Evolutionary conservation across 2,329 filamentous ascomycete species (phyloP).

Genomic region (Aspergillus novofumigatus): DNA sequence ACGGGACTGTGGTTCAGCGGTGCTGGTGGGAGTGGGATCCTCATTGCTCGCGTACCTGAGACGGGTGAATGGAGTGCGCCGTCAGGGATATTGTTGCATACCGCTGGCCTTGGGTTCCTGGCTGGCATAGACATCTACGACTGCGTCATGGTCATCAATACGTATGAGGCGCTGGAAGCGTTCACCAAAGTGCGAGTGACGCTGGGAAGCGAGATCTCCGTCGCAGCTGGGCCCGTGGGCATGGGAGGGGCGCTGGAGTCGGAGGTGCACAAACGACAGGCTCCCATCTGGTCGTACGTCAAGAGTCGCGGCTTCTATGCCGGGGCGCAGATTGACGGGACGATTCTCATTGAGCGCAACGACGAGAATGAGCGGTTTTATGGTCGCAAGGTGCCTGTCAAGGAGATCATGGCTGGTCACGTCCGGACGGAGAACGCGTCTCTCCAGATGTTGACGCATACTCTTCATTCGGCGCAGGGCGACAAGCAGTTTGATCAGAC

Average conservation of each 20-base stretch:
- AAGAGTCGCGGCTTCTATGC: conserved; percentile 86
- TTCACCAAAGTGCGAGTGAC: conserved; percentile 76
- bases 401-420: conserved; percentile 60
- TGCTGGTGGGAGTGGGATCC: conserved; percentile 82
- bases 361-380: conserved; percentile 87
- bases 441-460: conserved; percentile 3
- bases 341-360: conserved; percentile 73
- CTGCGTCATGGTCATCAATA: conserved; percentile 91
- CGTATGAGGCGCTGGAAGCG: conserved; percentile 72
- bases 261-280: conserved; percentile 61
- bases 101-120: conserved; percentile 79
- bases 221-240: conserved; percentile 71
- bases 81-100: conserved; percentile 84
- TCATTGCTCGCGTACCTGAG: conserved; percentile 71
- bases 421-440: conserved; percentile 13
- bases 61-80: conserved; percentile 89
- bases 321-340: conserved; percentile 79
- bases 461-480: conserved; percentile 4
- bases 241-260: conserved; percentile 68
- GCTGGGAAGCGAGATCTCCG: conserved; percentile 72
- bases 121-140: conserved; percentile 92
- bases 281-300: conserved; percentile 77
- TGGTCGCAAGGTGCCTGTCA: conserved; percentile 53
- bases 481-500: conserved; percentile 6
- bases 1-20: conserved; percentile 87